Evolutionary conservation across 2,329 filamentous ascomycete genomes (phyloP).

Genomic region (Cordyceps militaris): DNA sequence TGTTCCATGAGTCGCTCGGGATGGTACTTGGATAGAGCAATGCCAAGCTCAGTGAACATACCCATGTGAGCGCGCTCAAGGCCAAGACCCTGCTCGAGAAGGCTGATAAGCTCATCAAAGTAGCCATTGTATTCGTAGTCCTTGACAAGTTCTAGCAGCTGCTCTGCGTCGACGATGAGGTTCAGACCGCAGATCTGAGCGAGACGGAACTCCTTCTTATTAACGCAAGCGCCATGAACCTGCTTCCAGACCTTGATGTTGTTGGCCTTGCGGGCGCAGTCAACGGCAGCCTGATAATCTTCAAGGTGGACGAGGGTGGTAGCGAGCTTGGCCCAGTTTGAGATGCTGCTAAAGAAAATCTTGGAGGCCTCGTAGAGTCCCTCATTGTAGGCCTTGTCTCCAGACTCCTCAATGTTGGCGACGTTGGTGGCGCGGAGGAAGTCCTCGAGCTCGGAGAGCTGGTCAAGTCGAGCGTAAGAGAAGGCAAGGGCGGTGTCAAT

Average conservation of each 20-base stretch:
- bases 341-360: slow-evolving; percentile 97
- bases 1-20: slow-evolving; percentile 97
- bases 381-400: slow-evolving; percentile 95
- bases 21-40: slow-evolving; percentile 89
- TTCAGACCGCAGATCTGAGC: slow-evolving; percentile 98
- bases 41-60: slow-evolving; percentile 90
- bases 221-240: slow-evolving; percentile 91
- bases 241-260: slow-evolving; percentile 99
- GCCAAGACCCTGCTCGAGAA: slow-evolving; percentile 91
- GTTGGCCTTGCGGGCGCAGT: slow-evolving; percentile 97
- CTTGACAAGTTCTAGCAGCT: slow-evolving; percentile 84
- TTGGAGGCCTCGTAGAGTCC: slow-evolving; percentile 93
- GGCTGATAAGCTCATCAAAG: slow-evolving; percentile 93
- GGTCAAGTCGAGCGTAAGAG: slow-evolving; percentile 84
- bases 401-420: slow-evolving; percentile 90
- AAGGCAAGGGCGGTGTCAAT: slow-evolving; percentile 94
- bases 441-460: slow-evolving; percentile 89
- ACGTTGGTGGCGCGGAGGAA: slow-evolving; percentile 92
- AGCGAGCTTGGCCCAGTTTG: slow-evolving; percentile 98
- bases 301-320: slow-evolving; percentile 95
- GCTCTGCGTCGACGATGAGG: slow-evolving; percentile 94
- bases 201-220: slow-evolving; percentile 97
- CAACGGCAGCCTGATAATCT: slow-evolving; percentile 95
- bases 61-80: slow-evolving; percentile 92
- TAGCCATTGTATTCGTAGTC: slow-evolving; percentile 96